Percentiles rank a stretch among this genome's conserved stretches.
Conservation (phyloP, 2,329 filamentous ascomycete species). For the Aspergillus alliaceus region DNA sequence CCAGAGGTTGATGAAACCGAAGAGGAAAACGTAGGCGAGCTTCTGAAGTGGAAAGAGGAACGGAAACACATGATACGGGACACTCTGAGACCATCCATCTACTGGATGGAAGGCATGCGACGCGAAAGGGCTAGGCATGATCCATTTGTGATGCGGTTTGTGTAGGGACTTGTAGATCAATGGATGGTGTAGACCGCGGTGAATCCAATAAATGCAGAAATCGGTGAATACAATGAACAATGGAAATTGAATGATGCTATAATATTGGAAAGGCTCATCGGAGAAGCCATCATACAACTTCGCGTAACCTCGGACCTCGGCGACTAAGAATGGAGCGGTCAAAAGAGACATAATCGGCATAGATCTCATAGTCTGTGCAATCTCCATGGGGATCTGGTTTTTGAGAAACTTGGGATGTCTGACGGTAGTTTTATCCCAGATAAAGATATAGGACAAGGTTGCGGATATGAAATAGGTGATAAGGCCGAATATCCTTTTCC, state of each 20-base stretch:
- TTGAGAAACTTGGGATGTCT: constrained; percentile 92
- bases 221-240: constrained; percentile 87
- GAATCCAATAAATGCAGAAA: constrained; percentile 87
- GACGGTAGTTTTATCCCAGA: constrained; percentile 89
- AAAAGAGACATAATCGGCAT: constrained; percentile 82
- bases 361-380: constrained; percentile 71
- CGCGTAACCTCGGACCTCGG: constrained; percentile 79
- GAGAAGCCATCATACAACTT: constrained; percentile 81
- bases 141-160: constrained; percentile 99
- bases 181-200: constrained; percentile 80
- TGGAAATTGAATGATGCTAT: constrained; percentile 81
- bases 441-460: constrained; percentile 77
- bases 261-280: constrained; percentile 74
- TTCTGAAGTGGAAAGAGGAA: constrained; percentile 93
- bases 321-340: constrained; percentile 77
- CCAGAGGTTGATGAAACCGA: constrained; percentile 95
- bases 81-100: constrained; percentile 82
- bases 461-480: constrained; percentile 83
- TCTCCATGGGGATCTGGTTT: constrained; percentile 86
- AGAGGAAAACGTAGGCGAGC: constrained; percentile 79
- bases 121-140: constrained; percentile 93
- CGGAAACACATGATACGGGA: constrained; percentile 92
- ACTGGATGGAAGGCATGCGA: constrained; percentile 93
- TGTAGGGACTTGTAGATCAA: constrained; percentile 81
- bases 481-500: constrained; percentile 75